Evolutionary conservation across 2,329 filamentous ascomycete genomes (phyloP).

Genomic region (Pyricularia sp.): DNA sequence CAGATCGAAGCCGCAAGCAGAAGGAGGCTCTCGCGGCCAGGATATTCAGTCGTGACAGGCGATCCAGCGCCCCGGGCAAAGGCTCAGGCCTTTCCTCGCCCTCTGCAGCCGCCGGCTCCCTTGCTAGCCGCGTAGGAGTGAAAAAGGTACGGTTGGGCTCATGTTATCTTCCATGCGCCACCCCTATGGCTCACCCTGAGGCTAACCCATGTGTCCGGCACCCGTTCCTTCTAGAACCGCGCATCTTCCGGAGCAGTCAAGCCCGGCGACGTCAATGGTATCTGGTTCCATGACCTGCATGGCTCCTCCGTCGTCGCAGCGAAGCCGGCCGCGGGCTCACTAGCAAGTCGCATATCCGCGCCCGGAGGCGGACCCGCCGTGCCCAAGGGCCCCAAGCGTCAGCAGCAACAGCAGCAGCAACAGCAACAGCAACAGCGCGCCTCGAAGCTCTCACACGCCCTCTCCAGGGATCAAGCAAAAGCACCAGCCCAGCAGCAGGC

Average conservation of each 20-base stretch:
- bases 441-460: constrained; percentile 33
- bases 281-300: constrained; percentile 67
- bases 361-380: constrained; percentile 20
- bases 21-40: constrained; percentile 62
- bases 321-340: constrained; percentile 21
- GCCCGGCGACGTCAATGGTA: constrained; percentile 50
- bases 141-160: constrained; percentile 47
- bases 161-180: background rate
- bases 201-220: constrained; percentile 8
- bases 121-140: constrained; percentile 65
- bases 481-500: constrained; percentile 23
- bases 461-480: constrained; percentile 29
- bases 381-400: constrained; percentile 9
- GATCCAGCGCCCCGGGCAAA: constrained; percentile 37
- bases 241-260: background rate
- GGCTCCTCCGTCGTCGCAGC: constrained; percentile 27
- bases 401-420: constrained; percentile 8
- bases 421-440: constrained; percentile 24
- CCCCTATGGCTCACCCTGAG: constrained; percentile 11
- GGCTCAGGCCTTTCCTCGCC: constrained; percentile 18
- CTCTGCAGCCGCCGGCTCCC: constrained; percentile 37
- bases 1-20: constrained; percentile 60
- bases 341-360: constrained; percentile 36
- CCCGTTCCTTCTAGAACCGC: constrained; percentile 13
- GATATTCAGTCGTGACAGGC: constrained; percentile 57